Percentiles rank a stretch among this genome's conserved stretches.
Conservation (phyloP, 345 rosid genomes). For the rapeseed (Brassica napus) region DNA sequence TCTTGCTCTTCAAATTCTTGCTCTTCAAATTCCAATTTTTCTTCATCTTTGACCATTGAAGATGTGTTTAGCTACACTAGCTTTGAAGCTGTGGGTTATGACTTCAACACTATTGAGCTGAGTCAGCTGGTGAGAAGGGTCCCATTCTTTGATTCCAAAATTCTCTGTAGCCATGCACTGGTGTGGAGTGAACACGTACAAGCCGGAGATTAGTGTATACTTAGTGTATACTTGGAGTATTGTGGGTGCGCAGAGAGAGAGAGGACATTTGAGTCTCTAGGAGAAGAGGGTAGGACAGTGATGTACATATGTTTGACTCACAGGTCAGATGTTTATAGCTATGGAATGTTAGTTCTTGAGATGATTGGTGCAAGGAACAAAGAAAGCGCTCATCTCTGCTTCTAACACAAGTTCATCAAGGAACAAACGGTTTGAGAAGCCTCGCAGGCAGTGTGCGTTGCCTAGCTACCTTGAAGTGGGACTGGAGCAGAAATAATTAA, state of each 20-base stretch:
- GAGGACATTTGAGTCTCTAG: not conserved
- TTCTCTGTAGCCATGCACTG: too few relatives aligned
- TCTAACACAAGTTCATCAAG: not conserved
- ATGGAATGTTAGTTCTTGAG: not conserved
- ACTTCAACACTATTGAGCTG: not conserved
- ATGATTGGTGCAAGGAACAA: not conserved
- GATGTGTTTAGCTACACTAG: not conserved
- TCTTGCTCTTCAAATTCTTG: too few relatives aligned
- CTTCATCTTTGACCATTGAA: conserved; percentile 46
- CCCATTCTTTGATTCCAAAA: not conserved
- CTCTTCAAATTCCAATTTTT: conserved; percentile 53
- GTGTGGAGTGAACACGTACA: not conserved
- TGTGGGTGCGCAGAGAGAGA: not conserved
- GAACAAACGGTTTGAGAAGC: not conserved
- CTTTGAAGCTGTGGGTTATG: not conserved
- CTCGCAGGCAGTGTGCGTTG: not conserved
- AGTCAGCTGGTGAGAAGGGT: not conserved
- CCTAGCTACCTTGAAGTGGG: not conserved
- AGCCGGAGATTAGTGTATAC: not conserved
- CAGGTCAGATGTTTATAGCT: not conserved
- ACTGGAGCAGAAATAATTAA: not conserved
- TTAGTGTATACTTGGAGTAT: not conserved
- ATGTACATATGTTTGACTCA: not conserved
- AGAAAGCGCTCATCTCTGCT: not conserved
- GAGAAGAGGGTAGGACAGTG: not conserved